Conservation (phyloP, 192 early-diverging fungal genomes). For the Entomortierella chlamydospora region DNA sequence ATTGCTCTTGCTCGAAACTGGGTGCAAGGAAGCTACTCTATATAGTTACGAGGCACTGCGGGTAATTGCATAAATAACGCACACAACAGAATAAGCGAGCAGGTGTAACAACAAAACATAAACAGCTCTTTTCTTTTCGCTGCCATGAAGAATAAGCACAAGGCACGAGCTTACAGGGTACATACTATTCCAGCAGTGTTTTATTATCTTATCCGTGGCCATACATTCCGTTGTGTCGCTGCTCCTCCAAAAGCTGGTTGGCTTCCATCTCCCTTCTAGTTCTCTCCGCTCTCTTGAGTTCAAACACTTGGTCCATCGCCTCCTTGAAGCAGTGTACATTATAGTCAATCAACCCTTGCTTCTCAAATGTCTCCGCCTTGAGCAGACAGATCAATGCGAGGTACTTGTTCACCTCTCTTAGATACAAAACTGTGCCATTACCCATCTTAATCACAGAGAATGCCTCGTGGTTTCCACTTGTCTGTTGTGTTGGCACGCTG, state of each 20-base stretch:
- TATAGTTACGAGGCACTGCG: too few species aligned
- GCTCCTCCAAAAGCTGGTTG: constrained; percentile 33
- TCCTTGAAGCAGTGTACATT: constrained; percentile 88
- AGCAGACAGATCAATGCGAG: constrained; percentile 83
- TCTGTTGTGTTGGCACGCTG: constrained; percentile 26
- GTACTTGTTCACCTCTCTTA: constrained; percentile 82
- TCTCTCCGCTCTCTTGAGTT: constrained; percentile 59
- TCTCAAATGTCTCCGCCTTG: constrained; percentile 85
- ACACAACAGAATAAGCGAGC: not conserved
- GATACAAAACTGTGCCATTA: constrained; percentile 84
- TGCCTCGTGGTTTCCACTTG: constrained; percentile 61
- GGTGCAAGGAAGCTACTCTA: too few species aligned
- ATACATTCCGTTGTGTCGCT: constrained; percentile 46
- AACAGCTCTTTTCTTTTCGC: too few species aligned
- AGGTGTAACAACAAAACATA: too few species aligned
- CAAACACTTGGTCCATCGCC: constrained; percentile 84
- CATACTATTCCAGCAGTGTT: too few species aligned
- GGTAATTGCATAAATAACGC: not conserved
- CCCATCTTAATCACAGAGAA: constrained; percentile 78
- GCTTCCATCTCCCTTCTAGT: constrained; percentile 45
- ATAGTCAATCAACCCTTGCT: constrained; percentile 87
- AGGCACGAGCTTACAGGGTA: too few species aligned
- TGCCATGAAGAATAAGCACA: too few species aligned
- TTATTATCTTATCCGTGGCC: constrained; percentile 24
- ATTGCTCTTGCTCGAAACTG: too few species aligned